phyloP scores from a whole-genome alignment of 2,329 filamentous ascomycete genomes.

The Neoarthrinium moseri region DNA sequence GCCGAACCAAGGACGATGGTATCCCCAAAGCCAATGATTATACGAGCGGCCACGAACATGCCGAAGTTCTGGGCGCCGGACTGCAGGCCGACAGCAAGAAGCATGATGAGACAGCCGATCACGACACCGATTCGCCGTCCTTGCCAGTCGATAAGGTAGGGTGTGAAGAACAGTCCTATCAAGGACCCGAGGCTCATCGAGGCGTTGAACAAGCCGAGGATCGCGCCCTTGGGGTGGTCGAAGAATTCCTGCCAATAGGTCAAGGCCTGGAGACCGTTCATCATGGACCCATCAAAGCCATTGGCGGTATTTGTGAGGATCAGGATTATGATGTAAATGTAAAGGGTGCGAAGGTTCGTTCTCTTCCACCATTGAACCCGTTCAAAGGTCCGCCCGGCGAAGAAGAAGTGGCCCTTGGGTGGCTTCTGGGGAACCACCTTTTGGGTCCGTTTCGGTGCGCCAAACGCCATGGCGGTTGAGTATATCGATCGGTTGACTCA shows the following conservation, averaged over 20 bases:
- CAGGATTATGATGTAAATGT: too few relatives aligned
- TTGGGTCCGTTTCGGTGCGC: too few relatives aligned
- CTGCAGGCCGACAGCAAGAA: constrained; percentile 26
- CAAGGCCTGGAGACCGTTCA: constrained; percentile 42
- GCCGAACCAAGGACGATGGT: constrained; percentile 21
- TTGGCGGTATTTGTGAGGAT: too few relatives aligned
- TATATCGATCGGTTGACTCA: too few relatives aligned
- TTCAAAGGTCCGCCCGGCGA: too few relatives aligned
- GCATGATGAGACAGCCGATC: constrained; percentile 27
- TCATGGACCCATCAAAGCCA: constrained; percentile 26
- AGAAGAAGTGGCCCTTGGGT: too few relatives aligned
- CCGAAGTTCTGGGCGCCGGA: constrained; percentile 14
- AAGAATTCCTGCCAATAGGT: constrained; percentile 40
- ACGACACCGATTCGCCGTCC: constrained; percentile 34
- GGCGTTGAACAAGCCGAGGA: constrained; percentile 36
- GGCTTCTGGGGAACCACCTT: too few relatives aligned
- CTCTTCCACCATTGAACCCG: too few relatives aligned
- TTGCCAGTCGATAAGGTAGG: constrained; percentile 33
- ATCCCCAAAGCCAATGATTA: constrained; percentile 23
- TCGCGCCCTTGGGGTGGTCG: constrained; percentile 30
- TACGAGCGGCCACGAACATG: constrained; percentile 22
- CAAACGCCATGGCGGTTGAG: too few relatives aligned
- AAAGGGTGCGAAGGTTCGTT: too few relatives aligned
- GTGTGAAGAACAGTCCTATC: constrained; percentile 32
- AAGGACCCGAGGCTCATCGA: constrained; percentile 37